phyloP scores from a whole-genome alignment of 257 asterid species.

The Anisodus acutangulus region DNA sequence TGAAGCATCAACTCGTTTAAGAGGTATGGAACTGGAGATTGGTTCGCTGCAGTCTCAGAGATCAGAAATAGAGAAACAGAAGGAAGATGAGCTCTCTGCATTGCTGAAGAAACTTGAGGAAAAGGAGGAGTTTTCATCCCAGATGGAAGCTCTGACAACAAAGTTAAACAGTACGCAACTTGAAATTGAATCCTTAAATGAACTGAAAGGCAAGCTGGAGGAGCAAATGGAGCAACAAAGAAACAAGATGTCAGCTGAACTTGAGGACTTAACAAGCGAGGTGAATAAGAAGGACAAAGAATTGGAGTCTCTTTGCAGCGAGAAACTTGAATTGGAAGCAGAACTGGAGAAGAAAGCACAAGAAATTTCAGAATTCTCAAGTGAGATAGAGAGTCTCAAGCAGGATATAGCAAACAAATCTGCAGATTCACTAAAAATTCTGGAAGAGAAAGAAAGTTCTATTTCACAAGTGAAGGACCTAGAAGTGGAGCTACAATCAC shows the following conservation, averaged over 20 bases:
- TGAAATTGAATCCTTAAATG: constrained; percentile 56
- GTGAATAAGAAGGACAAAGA: constrained; percentile 52
- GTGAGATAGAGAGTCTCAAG: constrained; percentile 55
- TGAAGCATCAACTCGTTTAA: constrained; percentile 55
- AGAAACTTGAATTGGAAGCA: constrained; percentile 55
- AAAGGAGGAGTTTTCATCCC: constrained; percentile 54
- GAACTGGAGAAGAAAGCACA: constrained; percentile 53
- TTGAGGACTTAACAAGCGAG: constrained; percentile 52
- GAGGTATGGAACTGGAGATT: constrained; percentile 74
- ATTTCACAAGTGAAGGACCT: constrained; percentile 43
- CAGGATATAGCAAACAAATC: constrained; percentile 52
- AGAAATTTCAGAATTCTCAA: constrained; percentile 50
- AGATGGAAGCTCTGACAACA: constrained; percentile 53
- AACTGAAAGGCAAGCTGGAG: constrained; percentile 57
- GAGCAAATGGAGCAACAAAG: constrained; percentile 51
- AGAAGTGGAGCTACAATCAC: constrained; percentile 45
- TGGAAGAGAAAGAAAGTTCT: constrained; percentile 53
- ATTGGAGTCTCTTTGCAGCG: constrained; percentile 49
- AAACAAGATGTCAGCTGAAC: constrained; percentile 48
- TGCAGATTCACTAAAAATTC: constrained; percentile 41
- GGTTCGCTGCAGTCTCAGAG: constrained; percentile 58
- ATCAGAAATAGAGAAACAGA: constrained; percentile 66
- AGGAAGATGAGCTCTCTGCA: constrained; percentile 60
- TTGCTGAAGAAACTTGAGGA: constrained; percentile 62
- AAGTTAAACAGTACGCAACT: constrained; percentile 50